Evolutionary conservation across 2,329 filamentous ascomycete genomes (phyloP), one percentile per base, ranked within the genome.

Genomic region (Domatiomyces globalis): DNA sequence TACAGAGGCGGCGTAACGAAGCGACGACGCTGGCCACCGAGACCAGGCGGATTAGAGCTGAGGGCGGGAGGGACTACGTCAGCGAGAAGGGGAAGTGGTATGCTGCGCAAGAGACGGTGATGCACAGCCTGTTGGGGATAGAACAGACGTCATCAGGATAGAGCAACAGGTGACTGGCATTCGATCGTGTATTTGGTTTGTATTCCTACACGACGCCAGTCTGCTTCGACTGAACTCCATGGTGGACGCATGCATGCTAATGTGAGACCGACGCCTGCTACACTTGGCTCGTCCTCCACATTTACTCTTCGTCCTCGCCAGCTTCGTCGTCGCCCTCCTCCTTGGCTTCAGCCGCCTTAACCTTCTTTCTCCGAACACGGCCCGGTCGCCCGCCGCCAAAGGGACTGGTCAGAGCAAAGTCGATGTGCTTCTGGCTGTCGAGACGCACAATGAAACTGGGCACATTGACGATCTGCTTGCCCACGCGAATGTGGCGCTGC

Each of bases 381-480:
- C 92, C 92, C 67, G 88, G 87, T 67, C 92, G 89, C 71, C 92
- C 92, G 72, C 89, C 89, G 75, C 92, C 92, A 68, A 95, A 95
- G 71, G 92, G 90, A 71, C 90, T 96, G 76, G 84, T 94, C 62
- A 98, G 83, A 60, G 92, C 81, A 73, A 98, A 96, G 81, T 98
- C 92, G 68, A 98, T 96, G 85, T 98, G 92, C 87, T 98, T 98
- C 84, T 98, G 92, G 67, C 89, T 95, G 81, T 98, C 92, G 69
- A 98, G 87, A 77, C 92, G 92, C 74, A 98, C 92, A 72, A 98
- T 85, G 85, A 95, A 98, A 51, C 90, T 96, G 62, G 92, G 92
- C 56, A 98, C 92, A 77, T 98, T 98, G 81, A 98, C 92, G 72
- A 98, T 96, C 81, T 98, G 92, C 87, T 98, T 98, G 77, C 92